These are phyloP conservation scores for Epichloe sp. DNA, from an alignment of 2,329 filamentous ascomycete species.

Conservation along the genomic window DNA sequence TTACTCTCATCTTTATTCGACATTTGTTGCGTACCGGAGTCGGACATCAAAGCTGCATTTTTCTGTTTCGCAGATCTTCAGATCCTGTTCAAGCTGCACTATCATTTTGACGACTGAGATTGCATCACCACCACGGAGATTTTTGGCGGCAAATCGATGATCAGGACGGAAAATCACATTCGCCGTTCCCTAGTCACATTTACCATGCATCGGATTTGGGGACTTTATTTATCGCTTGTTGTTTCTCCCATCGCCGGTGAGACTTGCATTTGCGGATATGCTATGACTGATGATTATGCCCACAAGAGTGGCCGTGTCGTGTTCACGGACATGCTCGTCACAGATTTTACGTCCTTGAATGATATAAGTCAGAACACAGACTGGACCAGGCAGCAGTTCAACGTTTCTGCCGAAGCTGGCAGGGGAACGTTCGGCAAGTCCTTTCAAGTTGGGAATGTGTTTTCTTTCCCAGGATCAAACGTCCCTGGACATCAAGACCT, in stretches of 20 bases:
- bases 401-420: slow-evolving; percentile 41
- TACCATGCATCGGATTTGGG: background rate
- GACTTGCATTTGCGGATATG: slow-evolving; percentile 63
- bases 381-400: slow-evolving; percentile 58
- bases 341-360: slow-evolving; percentile 51
- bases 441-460: slow-evolving; percentile 43
- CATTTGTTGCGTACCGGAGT: too few relatives aligned
- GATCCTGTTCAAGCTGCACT: background rate
- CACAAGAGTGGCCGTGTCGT: slow-evolving; percentile 26
- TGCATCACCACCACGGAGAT: background rate
- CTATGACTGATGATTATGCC: slow-evolving; percentile 29
- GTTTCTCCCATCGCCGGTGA: slow-evolving; percentile 7
- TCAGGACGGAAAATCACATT: background rate
- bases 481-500: slow-evolving; percentile 10
- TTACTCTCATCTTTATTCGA: too few relatives aligned
- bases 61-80: too few relatives aligned
- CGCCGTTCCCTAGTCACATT: background rate
- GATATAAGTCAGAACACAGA: slow-evolving; percentile 37
- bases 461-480: slow-evolving; percentile 35
- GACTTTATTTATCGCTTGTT: slow-evolving; percentile 6
- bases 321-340: slow-evolving; percentile 59
- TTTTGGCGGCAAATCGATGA: background rate
- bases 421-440: slow-evolving; percentile 54
- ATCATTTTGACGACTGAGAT: background rate
- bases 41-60: too few relatives aligned